Base-by-base conservation (phyloP, 495 filamentous ascomycete species). In the Lindgomyces ingoldianus region DNA sequence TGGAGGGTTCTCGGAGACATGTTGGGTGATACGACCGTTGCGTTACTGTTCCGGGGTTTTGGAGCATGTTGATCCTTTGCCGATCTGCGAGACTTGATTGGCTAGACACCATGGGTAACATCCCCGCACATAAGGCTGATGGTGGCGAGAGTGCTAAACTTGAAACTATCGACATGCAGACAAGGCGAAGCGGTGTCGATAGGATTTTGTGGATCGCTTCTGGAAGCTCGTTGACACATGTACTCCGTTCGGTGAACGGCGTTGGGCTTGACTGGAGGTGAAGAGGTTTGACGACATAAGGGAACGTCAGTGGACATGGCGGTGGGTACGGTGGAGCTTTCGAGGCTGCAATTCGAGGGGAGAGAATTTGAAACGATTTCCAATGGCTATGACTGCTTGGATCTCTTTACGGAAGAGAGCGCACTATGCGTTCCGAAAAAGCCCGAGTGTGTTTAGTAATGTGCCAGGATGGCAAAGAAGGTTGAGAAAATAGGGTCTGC, bases 131-230 rank as follows among this genome's bases (percentile, higher is more conserved):
- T 63, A 56, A 39, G 50, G 60, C 60, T 63, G 60, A 36, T 63
- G 50, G 60, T 63, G 60, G 60, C 60, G 52, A 54, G 12, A n/a
- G 22, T 41, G 26, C 14, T 47, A 47, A 47, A 39, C 9, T 56
- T 4, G 29, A 26, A 36, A 39, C 30, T 16, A 18, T 3, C 16
- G 52, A 42, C 30, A 56, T 14, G 14, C 42, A 6, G 46, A 9
- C 6, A 51, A 47, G 22, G 24, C 57, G 47, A 29, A 36, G 48
- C 59, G 50, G 48, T 62, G 59, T 62, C 59, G 21, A 47, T 19
- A 22, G 4, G 16, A 47, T n/a, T n/a, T 9, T 41, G 36, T 9
- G 36, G 36, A n/a, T n/a, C n/a, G n/a, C n/a, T n/a, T n/a, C n/a
- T n/a, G n/a, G n/a, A 39, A 39, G 33, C 33, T 14, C 33, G 33